Evolutionary conservation across 345 rosid genomes (phyloP).

Genomic region (Erodium maritimum): DNA sequence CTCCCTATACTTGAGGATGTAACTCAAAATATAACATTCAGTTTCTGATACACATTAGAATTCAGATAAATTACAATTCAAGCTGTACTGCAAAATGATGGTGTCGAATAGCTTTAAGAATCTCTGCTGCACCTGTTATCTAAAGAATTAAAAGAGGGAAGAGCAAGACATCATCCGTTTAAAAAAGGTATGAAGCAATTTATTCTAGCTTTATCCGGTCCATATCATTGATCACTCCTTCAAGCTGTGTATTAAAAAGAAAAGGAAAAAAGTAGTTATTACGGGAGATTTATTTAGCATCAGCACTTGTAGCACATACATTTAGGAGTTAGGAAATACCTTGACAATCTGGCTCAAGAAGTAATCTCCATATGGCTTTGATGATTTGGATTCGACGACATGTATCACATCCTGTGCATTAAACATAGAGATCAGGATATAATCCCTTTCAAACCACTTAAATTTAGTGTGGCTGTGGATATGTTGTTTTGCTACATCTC

Average conservation of each 20-base stretch:
- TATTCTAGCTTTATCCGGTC: conserved; percentile 72
- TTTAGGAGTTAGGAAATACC: conserved; percentile 26
- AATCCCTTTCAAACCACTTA: conserved; percentile 1
- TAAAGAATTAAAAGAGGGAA: neutral
- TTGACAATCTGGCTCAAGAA: conserved; percentile 89
- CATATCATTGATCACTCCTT: conserved; percentile 73
- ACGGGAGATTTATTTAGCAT: neutral
- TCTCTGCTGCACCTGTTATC: neutral
- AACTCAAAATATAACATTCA: too few species aligned
- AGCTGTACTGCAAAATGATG: too few species aligned
- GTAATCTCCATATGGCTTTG: conserved; percentile 73
- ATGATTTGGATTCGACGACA: conserved; percentile 64
- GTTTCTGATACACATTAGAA: too few species aligned
- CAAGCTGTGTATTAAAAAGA: conserved; percentile 41
- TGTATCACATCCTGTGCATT: conserved; percentile 66
- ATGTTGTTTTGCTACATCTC: neutral
- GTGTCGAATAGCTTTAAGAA: too few species aligned
- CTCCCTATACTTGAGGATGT: too few species aligned
- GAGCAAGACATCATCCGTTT: neutral
- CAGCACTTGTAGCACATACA: neutral
- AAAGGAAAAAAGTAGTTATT: neutral
- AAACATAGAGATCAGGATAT: neutral
- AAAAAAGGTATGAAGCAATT: neutral
- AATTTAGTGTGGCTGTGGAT: neutral
- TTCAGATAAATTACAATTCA: too few species aligned